Evolutionary conservation across 2,329 filamentous ascomycete genomes (phyloP).

Genomic region (Trichoderma sp.): DNA sequence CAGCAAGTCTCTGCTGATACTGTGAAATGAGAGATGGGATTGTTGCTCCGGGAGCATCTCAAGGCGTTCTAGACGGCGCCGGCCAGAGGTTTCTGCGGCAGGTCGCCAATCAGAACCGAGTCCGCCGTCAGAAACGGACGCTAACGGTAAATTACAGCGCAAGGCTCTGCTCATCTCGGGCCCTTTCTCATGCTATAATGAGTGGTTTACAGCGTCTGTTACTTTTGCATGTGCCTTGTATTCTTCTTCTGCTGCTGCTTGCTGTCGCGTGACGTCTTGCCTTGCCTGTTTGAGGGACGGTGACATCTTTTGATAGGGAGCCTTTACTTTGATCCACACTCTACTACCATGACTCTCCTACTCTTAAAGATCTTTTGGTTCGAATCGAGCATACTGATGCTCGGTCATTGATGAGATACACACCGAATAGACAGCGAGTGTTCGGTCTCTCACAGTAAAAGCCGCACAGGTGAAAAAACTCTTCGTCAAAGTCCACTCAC

Average conservation of each 20-base stretch:
- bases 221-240: not conserved
- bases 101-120: conserved; percentile 14
- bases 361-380: no score
- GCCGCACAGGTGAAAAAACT: conserved; percentile 11
- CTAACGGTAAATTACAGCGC: conserved; percentile 25
- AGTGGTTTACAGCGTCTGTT: not conserved
- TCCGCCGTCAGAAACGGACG: conserved; percentile 24
- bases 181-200: not conserved
- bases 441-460: not conserved
- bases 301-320: not conserved
- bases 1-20: not conserved
- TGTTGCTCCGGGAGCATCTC: not conserved
- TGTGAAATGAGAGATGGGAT: not conserved
- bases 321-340: not conserved
- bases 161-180: not conserved
- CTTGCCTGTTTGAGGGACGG: not conserved
- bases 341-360: not conserved
- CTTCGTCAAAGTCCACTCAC: conserved; percentile 12
- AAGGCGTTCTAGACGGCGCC: conserved; percentile 22
- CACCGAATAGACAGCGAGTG: not conserved
- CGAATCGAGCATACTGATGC: no score
- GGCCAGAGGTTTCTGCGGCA: not conserved
- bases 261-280: conserved; percentile 16
- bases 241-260: not conserved
- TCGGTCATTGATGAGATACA: not conserved